These are phyloP conservation scores for Fusarium sp. DNA, from an alignment of 2,329 filamentous ascomycete genomes.

Conservation along the genomic window DNA sequence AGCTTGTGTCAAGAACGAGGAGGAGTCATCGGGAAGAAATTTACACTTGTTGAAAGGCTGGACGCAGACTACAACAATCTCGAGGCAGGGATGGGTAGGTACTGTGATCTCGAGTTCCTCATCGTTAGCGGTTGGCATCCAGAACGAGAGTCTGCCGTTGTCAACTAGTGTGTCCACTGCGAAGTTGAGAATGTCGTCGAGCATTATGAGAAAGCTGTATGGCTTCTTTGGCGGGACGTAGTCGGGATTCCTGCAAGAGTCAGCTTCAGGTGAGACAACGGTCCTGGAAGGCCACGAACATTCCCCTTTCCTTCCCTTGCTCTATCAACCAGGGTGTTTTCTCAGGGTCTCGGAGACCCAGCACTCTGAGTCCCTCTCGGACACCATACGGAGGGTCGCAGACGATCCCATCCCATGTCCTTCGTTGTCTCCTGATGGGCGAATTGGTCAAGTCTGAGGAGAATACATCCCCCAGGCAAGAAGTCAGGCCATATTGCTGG, in stretches of 20 bases:
- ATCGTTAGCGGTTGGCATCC: constrained; percentile 94
- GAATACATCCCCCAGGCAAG: constrained; percentile 80
- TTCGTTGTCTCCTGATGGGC: constrained; percentile 70
- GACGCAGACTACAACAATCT: constrained; percentile 80
- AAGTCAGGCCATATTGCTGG: constrained; percentile 79
- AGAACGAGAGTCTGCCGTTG: constrained; percentile 86
- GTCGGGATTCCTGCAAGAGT: constrained; percentile 58
- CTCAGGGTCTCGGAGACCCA: constrained; percentile 79
- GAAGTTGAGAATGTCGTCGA: constrained; percentile 90
- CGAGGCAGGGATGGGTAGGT: constrained; percentile 80
- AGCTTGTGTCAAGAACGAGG: neutral
- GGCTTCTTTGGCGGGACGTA: constrained; percentile 91
- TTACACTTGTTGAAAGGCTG: constrained; percentile 92
- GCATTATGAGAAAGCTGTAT: constrained; percentile 91
- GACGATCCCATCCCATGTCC: constrained; percentile 87
- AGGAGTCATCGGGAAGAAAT: constrained; percentile 27
- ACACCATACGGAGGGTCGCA: constrained; percentile 98
- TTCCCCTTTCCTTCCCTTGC: constrained; percentile 76
- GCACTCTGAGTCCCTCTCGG: constrained; percentile 87
- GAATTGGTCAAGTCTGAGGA: constrained; percentile 90
- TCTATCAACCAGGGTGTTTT: constrained; percentile 71
- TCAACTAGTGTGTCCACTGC: constrained; percentile 81
- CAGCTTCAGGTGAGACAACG: constrained; percentile 15
- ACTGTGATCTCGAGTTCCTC: constrained; percentile 81
- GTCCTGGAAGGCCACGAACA: constrained; percentile 61